A percentile compares a stretch with the other conserved stretches of the same genome.
These are phyloP conservation scores for Globisporangium iwayamae DNA, from an alignment of 352 stramenopile species.

Conservation along the genomic window DNA sequence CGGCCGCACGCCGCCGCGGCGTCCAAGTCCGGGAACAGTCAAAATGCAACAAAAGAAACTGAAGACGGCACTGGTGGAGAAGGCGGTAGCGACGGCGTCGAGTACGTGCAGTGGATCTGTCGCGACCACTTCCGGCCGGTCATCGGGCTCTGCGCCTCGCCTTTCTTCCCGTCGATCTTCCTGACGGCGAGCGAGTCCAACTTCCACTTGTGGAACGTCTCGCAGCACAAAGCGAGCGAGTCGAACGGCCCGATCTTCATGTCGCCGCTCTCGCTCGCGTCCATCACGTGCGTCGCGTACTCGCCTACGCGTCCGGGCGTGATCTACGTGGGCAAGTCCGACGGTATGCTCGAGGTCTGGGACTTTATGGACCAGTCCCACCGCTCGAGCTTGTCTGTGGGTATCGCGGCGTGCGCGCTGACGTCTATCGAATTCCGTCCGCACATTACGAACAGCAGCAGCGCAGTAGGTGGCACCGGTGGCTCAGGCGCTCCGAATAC, in stretches of 20 bases:
- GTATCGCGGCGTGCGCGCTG: slow-evolving; percentile 81
- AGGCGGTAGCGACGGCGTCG: slow-evolving; percentile 50
- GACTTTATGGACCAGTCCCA: slow-evolving; percentile 93
- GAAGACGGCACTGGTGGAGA: slow-evolving; percentile 18
- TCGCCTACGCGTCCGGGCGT: slow-evolving; percentile 87
- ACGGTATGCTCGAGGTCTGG: slow-evolving; percentile 92
- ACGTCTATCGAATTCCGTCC: slow-evolving; percentile 85
- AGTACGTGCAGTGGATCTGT: slow-evolving; percentile 91
- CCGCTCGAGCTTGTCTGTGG: slow-evolving; percentile 70
- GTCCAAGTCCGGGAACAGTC: slow-evolving; percentile 5
- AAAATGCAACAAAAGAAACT: slow-evolving; percentile 14
- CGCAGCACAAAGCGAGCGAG: slow-evolving; percentile 33
- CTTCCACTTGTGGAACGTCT: slow-evolving; percentile 92
- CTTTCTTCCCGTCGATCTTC: slow-evolving; percentile 90
- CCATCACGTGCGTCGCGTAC: slow-evolving; percentile 85
- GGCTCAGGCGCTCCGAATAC: slow-evolving; percentile 2
- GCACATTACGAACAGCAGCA: slow-evolving; percentile 18
- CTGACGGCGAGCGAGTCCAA: slow-evolving; percentile 86
- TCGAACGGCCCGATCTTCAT: slow-evolving; percentile 80
- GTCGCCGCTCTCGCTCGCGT: slow-evolving; percentile 71
- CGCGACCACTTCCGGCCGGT: slow-evolving; percentile 86
- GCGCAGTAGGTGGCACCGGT: background rate
- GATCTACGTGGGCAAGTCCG: slow-evolving; percentile 85
- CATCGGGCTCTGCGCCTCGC: slow-evolving; percentile 77
- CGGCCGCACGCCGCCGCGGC: slow-evolving; percentile 55